Percentiles rank a stretch among this genome's conserved stretches.
Evolutionary conservation across 202 grass and related monocot genomes (phyloP).

Genomic region (Setaria viridis): DNA sequence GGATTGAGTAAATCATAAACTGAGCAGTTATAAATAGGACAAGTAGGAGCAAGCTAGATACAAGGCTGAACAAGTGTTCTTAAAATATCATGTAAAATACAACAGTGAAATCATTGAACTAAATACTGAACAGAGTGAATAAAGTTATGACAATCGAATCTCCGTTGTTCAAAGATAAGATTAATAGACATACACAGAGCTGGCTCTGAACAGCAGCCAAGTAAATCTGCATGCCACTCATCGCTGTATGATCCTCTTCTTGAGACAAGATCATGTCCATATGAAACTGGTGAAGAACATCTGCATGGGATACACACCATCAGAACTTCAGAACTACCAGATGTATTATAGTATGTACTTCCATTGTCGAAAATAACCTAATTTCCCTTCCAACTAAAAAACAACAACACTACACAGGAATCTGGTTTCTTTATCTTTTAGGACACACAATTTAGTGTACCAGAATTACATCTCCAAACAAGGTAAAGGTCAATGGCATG

Average conservation of each 20-base stretch:
- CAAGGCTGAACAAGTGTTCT: neutral
- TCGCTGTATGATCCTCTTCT: conserved; percentile 58
- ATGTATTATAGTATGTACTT: neutral
- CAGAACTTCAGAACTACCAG: conserved; percentile 49
- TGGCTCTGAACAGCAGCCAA: conserved; percentile 98
- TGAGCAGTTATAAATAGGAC: neutral
- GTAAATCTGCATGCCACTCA: conserved; percentile 96
- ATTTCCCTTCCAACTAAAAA: neutral
- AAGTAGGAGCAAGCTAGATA: conserved; percentile 6
- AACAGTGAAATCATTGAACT: conserved; percentile 14
- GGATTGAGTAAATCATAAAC: conserved; percentile 29
- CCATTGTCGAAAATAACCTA: conserved; percentile 1
- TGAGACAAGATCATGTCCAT: conserved; percentile 54
- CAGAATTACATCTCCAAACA: conserved; percentile 15
- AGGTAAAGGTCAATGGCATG: neutral
- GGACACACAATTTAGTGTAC: conserved; percentile 13
- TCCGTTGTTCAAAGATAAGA: conserved; percentile 5
- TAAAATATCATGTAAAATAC: conserved; percentile 26
- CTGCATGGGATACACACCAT: conserved; percentile 54
- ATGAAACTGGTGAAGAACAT: conserved; percentile 61
- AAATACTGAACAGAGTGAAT: neutral
- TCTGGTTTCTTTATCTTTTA: neutral
- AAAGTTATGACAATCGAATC: conserved; percentile 37
- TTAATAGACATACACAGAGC: conserved; percentile 77
- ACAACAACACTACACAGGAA: neutral